A percentile compares a stretch with the other conserved stretches of the same genome.
These are phyloP conservation scores for Platanthera zijinensis DNA, from an alignment of 106 monocot species.

Conservation along the genomic window DNA sequence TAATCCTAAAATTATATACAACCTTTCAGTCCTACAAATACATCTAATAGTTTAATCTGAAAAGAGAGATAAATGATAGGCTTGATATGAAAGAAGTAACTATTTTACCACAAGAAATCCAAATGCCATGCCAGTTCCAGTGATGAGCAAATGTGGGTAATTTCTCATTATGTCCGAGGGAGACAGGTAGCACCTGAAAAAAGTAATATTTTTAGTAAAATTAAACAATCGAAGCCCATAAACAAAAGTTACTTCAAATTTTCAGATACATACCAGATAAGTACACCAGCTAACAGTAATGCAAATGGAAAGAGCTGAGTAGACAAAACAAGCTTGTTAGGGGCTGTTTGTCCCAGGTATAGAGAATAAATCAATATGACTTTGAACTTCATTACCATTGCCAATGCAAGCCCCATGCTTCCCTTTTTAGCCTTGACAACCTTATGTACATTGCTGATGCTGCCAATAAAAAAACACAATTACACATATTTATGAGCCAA, in stretches of 20 bases:
- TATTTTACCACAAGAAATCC: slow-evolving; percentile 85
- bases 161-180: slow-evolving; percentile 84
- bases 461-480: slow-evolving; percentile 17
- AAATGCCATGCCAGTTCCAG: slow-evolving; percentile 99
- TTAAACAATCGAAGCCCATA: background rate
- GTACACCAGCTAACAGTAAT: slow-evolving; percentile 62
- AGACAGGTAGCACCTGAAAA: slow-evolving; percentile 66
- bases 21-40: no score
- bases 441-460: slow-evolving; percentile 68
- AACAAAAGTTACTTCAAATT: background rate
- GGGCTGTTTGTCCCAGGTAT: background rate
- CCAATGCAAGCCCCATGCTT: slow-evolving; percentile 84
- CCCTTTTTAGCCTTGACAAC: slow-evolving; percentile 82
- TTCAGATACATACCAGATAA: slow-evolving; percentile 54
- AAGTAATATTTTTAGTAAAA: background rate
- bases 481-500: background rate
- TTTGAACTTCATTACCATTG: slow-evolving; percentile 59
- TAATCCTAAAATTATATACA: no score
- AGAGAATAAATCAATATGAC: background rate
- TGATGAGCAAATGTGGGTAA: slow-evolving; percentile 79
- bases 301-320: slow-evolving; percentile 79
- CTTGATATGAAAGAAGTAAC: background rate
- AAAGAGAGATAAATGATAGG: background rate
- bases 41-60: background rate
- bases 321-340: background rate